Evolutionary conservation across 768 basidiomycete species (phyloP).

Genomic region (Suillus fuscotomentosus): DNA sequence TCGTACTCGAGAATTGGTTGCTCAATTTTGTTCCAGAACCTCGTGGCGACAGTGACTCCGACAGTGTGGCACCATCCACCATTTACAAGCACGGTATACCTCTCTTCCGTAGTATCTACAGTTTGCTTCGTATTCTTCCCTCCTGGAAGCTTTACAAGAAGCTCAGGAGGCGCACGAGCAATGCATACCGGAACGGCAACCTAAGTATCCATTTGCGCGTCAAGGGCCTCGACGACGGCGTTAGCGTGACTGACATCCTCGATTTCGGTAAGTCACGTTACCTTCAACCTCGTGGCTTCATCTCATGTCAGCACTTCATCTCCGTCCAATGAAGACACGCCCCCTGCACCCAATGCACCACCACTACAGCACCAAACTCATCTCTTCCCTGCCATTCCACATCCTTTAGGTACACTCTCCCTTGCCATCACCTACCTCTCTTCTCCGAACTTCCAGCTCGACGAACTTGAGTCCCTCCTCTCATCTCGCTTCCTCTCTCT

Average conservation of each 20-base stretch:
- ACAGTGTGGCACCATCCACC: conserved; percentile 65
- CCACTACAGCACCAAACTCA: conserved; percentile 52
- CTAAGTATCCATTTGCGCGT: conserved; percentile 51
- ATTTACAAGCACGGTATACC: conserved; percentile 87
- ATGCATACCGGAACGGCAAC: conserved; percentile 38
- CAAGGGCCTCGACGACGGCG: conserved; percentile 31
- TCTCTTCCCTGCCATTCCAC: conserved; percentile 63
- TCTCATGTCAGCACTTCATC: conserved; percentile 20
- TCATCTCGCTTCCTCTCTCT: conserved; percentile 71
- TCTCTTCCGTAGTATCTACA: conserved; percentile 75
- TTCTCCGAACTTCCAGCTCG: conserved; percentile 67
- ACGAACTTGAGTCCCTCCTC: conserved; percentile 74
- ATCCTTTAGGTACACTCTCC: conserved; percentile 63
- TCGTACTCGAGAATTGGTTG: conserved; percentile 73
- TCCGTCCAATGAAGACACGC: conserved; percentile 35
- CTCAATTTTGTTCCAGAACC: conserved; percentile 40
- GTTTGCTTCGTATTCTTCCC: conserved; percentile 70
- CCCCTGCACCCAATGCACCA: conserved; percentile 38
- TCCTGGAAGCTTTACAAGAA: conserved; percentile 73
- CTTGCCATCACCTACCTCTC: conserved; percentile 66
- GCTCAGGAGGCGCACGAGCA: conserved; percentile 43
- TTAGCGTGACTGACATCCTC: conserved; percentile 23
- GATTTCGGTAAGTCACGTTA: conserved; percentile 38
- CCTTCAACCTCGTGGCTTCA: conserved; percentile 16
- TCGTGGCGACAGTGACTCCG: conserved; percentile 23